Percentiles rank a stretch among this genome's conserved stretches.
phyloP scores from a whole-genome alignment of 2,329 filamentous ascomycete genomes.

The Akanthomyces dipterigenus region DNA sequence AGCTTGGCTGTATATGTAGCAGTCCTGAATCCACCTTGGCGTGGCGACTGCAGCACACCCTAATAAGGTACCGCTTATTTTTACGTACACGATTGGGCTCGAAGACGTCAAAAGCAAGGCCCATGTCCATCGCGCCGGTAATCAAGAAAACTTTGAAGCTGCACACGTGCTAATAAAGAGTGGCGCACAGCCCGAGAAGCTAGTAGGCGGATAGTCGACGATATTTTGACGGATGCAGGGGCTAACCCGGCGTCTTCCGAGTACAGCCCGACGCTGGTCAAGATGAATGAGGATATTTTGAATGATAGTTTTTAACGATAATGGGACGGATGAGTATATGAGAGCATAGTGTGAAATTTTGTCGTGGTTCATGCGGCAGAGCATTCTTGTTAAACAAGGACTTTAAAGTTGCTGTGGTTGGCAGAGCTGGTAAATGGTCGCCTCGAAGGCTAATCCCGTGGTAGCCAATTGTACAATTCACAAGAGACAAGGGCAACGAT shows the following conservation, averaged over 20 bases:
- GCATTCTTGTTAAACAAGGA: not conserved
- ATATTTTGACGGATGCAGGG: constrained; percentile 70
- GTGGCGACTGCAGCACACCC: not conserved
- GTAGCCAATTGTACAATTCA: not conserved
- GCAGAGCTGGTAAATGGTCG: not conserved
- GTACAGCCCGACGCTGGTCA: constrained; percentile 59
- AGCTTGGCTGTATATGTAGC: not conserved
- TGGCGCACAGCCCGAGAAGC: constrained; percentile 60
- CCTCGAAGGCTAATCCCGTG: too few species aligned
- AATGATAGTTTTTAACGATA: constrained; percentile 53
- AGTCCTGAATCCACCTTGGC: constrained; percentile 2
- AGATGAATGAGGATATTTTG: constrained; percentile 55
- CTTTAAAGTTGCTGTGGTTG: not conserved
- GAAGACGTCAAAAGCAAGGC: not conserved
- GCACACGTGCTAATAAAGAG: constrained; percentile 10
- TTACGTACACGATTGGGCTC: not conserved
- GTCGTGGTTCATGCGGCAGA: not conserved
- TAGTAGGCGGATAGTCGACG: constrained; percentile 73
- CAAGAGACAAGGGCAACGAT: not conserved
- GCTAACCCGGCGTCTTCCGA: constrained; percentile 49
- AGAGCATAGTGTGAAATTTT: not conserved
- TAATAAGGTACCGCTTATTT: not conserved
- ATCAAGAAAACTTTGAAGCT: not conserved
- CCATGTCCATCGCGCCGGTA: not conserved
- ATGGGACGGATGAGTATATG: not conserved